Conservation (phyloP, 345 rosid species). For the Citrus sinensis region DVS_A1.0 CM039167.1:24311001-24311500, state of each 20-base stretch:
- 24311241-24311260: neutral
- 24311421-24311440: constrained; percentile 54
- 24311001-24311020: neutral
- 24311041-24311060: neutral
- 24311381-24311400: constrained; percentile 83
- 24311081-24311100: constrained; percentile 59
- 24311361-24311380: constrained; percentile 61
- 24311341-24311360: constrained; percentile 54
- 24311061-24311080: neutral
- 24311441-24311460: constrained; percentile 84
- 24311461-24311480: constrained; percentile 83
- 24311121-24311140: constrained; percentile 58
- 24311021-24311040: neutral
- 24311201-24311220: neutral
- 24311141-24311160: constrained; percentile 49
- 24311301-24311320: constrained; percentile 51
- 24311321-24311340: constrained; percentile 62
- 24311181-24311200: constrained; percentile 66
- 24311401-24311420: constrained; percentile 71
- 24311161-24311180: constrained; percentile 61
- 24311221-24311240: neutral
- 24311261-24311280: neutral
- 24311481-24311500: constrained; percentile 14
- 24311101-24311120: constrained; percentile 81
- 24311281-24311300: constrained; percentile 41